Evolutionary conservation across 2,329 filamentous ascomycete species (phyloP).

Genomic region (Alternaria triticina): DNA sequence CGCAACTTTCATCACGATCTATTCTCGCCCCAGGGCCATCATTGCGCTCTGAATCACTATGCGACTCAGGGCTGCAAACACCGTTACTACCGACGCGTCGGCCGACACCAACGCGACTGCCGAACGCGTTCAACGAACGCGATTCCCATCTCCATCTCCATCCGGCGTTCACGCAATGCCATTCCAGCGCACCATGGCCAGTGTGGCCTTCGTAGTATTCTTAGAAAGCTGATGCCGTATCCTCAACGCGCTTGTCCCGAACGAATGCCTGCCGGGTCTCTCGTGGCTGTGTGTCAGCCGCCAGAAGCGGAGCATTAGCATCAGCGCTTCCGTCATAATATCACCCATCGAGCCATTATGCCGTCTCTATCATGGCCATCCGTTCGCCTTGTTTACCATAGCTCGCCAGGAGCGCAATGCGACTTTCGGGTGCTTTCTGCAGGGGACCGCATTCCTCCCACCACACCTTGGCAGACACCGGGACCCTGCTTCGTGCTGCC

Average conservation of each 20-base stretch:
- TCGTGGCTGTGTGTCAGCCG: slow-evolving; percentile 46
- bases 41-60: neutral
- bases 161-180: slow-evolving; percentile 15
- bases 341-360: slow-evolving; percentile 11
- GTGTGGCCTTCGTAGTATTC: slow-evolving; percentile 34
- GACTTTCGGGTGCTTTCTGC: neutral
- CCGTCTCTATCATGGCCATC: neutral
- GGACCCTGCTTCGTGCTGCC: slow-evolving; percentile 4
- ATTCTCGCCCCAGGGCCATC: neutral
- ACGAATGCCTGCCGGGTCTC: slow-evolving; percentile 28
- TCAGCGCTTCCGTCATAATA: slow-evolving; percentile 23
- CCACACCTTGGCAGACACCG: neutral
- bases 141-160: neutral
- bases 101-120: neutral
- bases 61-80: neutral
- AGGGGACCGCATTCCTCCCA: neutral
- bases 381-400: slow-evolving; percentile 3
- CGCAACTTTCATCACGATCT: neutral
- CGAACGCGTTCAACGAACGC: neutral
- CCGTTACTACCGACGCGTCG: neutral
- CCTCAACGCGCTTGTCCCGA: slow-evolving; percentile 31
- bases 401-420: neutral
- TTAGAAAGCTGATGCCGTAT: slow-evolving; percentile 47
- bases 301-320: slow-evolving; percentile 31
- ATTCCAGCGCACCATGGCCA: slow-evolving; percentile 20